Base-by-base conservation (phyloP, 805 yeast species). In the Clavispora santaluciae region DNA sequence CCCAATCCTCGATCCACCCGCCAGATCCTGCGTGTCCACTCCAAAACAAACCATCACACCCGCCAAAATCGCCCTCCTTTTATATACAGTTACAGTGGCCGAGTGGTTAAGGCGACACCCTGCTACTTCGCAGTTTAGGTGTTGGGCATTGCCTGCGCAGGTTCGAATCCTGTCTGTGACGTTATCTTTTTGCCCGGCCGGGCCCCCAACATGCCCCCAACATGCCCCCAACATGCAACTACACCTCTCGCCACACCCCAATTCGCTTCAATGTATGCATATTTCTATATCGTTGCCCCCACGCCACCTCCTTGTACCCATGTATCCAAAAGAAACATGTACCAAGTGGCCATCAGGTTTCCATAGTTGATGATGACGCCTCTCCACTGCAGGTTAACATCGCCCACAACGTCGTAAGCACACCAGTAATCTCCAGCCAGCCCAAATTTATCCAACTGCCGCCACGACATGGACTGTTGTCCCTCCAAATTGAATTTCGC, bases 141-240 rank as follows among this genome's bases (percentile, higher is more conserved):
- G 68, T 67, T 68, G 74, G 69, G 72, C 60, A 60, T 57, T 68
- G 61, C 73, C 69, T 66, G 63, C 96, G 95, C 95, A 87, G 95
- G 96, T 87, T 87, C 96, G 96, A 87, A 87, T 87, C 96, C 95
- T 87, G 95, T 86, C 95, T 84, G 95, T 87, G 86, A 85, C 96
- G 95, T 53, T 61, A 64, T 69, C 69, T 76, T 71, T 77, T 76
- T 75, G n/a, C n/a, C n/a, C n/a, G n/a, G n/a, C n/a, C n/a, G n/a
- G n/a, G n/a, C n/a, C n/a, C n/a, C n/a, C n/a, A n/a, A n/a, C n/a
- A n/a, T n/a, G n/a, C n/a, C n/a, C n/a, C n/a, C n/a, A n/a, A n/a
- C n/a, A n/a, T n/a, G n/a, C n/a, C n/a, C n/a, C n/a, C n/a, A n/a
- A n/a, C n/a, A n/a, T n/a, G n/a, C n/a, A n/a, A n/a, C n/a, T n/a